Percentiles rank a stretch among this genome's conserved stretches.
Conservation (phyloP, 106 monocot species). For the Posidonia australis region DNA sequence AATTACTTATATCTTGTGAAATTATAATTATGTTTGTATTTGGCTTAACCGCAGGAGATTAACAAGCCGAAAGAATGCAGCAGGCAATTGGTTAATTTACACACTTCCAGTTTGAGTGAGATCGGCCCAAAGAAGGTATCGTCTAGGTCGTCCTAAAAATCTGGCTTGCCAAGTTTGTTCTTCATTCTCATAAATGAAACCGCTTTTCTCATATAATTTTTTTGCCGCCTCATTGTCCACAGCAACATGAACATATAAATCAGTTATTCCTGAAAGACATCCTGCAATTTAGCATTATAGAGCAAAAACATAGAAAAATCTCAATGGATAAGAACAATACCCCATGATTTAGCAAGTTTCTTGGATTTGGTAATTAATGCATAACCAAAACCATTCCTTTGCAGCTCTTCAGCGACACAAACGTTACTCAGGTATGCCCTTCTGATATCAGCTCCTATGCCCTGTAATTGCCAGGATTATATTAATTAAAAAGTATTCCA, state of each 20-base stretch:
- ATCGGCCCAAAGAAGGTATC: constrained; percentile 76
- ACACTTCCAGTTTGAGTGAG: constrained; percentile 7
- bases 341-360: constrained; percentile 71
- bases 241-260: constrained; percentile 93
- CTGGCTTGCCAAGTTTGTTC: constrained; percentile 91
- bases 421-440: constrained; percentile 92
- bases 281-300: too few species aligned
- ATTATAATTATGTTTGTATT: too few species aligned
- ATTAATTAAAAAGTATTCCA: neutral
- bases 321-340: constrained; percentile 16
- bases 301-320: neutral
- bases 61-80: neutral
- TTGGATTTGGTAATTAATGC: constrained; percentile 50
- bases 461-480: constrained; percentile 17
- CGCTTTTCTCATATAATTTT: constrained; percentile 65
- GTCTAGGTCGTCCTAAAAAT: constrained; percentile 60
- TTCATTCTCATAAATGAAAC: constrained; percentile 78
- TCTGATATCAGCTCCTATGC: constrained; percentile 22
- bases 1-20: too few species aligned
- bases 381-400: constrained; percentile 79
- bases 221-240: constrained; percentile 41
- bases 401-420: constrained; percentile 89
- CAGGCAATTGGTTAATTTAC: neutral
- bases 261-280: constrained; percentile 61
- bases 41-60: neutral